phyloP scores from a whole-genome alignment of 768 basidiomycete genomes.

The Tulasnella sp. region DNA sequence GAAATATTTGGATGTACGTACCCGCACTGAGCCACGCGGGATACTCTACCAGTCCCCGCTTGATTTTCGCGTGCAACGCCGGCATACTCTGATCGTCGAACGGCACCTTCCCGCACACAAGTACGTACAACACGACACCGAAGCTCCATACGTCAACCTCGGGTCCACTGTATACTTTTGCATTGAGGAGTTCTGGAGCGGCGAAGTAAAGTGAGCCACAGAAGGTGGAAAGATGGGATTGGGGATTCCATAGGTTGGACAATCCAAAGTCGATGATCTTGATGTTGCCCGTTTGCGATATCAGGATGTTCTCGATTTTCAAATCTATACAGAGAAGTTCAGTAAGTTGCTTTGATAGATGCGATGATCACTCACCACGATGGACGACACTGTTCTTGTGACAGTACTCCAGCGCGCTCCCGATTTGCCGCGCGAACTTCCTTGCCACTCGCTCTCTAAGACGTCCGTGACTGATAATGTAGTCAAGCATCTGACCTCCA shows the following conservation, averaged over 20 bases:
- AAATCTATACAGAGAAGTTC: slow-evolving; percentile 39
- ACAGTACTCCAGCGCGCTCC: slow-evolving; percentile 91
- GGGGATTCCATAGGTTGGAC: slow-evolving; percentile 87
- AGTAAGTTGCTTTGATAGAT: not conserved
- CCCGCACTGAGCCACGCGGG: slow-evolving; percentile 93
- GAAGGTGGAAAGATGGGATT: slow-evolving; percentile 77
- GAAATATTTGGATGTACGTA: slow-evolving; percentile 29
- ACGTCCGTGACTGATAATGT: slow-evolving; percentile 96
- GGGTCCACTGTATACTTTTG: slow-evolving; percentile 91
- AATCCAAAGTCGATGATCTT: slow-evolving; percentile 99
- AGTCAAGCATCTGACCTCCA: slow-evolving; percentile 99
- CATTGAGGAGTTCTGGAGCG: slow-evolving; percentile 93
- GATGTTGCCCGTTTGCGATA: slow-evolving; percentile 96
- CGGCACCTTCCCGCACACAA: slow-evolving; percentile 97
- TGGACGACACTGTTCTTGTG: slow-evolving; percentile 97
- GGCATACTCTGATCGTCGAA: slow-evolving; percentile 99
- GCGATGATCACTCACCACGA: slow-evolving; percentile 37
- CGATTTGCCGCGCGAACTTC: slow-evolving; percentile 97
- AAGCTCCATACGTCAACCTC: slow-evolving; percentile 99
- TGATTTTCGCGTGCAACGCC: slow-evolving; percentile 97
- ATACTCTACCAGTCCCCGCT: slow-evolving; percentile 92
- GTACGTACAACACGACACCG: slow-evolving; percentile 92
- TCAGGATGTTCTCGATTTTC: slow-evolving; percentile 99
- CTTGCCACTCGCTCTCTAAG: slow-evolving; percentile 90
- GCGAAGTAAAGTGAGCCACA: slow-evolving; percentile 98